Conservation (phyloP, 2,329 filamentous ascomycete species). For the Pseudogymnoascus destructans region DNA sequence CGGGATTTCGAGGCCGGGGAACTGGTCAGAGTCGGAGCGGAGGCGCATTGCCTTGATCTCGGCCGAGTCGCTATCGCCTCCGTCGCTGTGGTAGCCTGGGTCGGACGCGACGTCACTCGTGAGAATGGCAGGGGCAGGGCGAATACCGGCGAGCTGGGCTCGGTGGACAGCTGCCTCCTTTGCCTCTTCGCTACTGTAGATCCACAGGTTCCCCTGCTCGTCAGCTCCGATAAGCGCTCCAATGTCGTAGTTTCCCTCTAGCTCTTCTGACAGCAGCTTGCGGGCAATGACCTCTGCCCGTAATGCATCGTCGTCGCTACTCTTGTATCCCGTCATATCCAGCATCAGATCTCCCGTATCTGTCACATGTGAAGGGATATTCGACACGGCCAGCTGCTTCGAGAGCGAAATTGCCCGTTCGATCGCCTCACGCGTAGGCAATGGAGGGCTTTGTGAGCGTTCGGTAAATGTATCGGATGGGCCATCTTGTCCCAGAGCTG, state of each 20-base stretch:
- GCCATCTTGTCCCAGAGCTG: conserved; percentile 21
- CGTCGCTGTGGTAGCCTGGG: conserved; percentile 90
- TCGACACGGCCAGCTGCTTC: conserved; percentile 73
- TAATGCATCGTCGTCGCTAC: conserved; percentile 81
- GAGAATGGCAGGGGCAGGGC: conserved; percentile 22
- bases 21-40: conserved; percentile 50
- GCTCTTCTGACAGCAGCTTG: conserved; percentile 81
- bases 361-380: conserved; percentile 87
- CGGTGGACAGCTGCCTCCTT: conserved; percentile 73
- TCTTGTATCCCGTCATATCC: conserved; percentile 95
- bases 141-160: conserved; percentile 38
- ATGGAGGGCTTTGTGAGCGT: conserved; percentile 61
- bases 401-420: conserved; percentile 74
- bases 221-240: conserved; percentile 90
- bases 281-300: conserved; percentile 87
- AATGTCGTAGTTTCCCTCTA: conserved; percentile 93
- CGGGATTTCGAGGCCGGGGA: conserved; percentile 46
- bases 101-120: conserved; percentile 66
- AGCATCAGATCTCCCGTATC: conserved; percentile 91
- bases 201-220: conserved; percentile 96
- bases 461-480: conserved; percentile 29
- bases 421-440: conserved; percentile 62
- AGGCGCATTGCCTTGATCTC: conserved; percentile 41
- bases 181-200: conserved; percentile 94
- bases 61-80: conserved; percentile 46